Conservation (phyloP, 2,329 filamentous ascomycete species). For the Aaosphaeria pasadenensis region DNA sequence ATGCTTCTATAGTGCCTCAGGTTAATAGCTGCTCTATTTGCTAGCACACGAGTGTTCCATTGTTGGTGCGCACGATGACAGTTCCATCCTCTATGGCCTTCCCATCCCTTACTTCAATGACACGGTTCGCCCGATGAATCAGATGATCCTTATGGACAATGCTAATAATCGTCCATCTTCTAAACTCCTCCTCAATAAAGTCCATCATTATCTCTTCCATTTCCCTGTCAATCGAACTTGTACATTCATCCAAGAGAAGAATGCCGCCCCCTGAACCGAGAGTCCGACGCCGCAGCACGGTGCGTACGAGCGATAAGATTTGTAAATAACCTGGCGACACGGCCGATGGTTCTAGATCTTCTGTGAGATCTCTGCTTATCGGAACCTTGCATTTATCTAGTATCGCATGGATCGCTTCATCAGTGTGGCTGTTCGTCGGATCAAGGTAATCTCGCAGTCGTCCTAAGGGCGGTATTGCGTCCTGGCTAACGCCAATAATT, state of each 20-base stretch:
- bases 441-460: not conserved
- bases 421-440: slow-evolving; percentile 6
- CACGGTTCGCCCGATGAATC: too few relatives aligned
- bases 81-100: too few relatives aligned
- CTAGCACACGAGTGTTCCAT: too few relatives aligned
- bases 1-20: too few relatives aligned
- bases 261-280: slow-evolving; percentile 8
- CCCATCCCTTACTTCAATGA: too few relatives aligned
- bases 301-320: slow-evolving; percentile 58
- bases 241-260: slow-evolving; percentile 17
- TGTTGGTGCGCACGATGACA: too few relatives aligned
- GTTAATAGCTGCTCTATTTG: too few relatives aligned
- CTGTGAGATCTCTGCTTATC: slow-evolving; percentile 32
- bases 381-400: slow-evolving; percentile 38
- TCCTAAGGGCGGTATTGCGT: slow-evolving; percentile 46
- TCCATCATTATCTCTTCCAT: slow-evolving; percentile 57
- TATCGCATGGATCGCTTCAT: slow-evolving; percentile 39
- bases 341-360: slow-evolving; percentile 42
- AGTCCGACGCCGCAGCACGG: slow-evolving; percentile 41
- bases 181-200: slow-evolving; percentile 51
- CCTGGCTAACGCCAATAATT: slow-evolving; percentile 48
- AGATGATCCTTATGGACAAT: too few relatives aligned
- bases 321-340: slow-evolving; percentile 56
- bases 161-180: slow-evolving; percentile 19
- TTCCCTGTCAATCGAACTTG: slow-evolving; percentile 49